phyloP scores from a whole-genome alignment of 192 early-diverging fungal genomes.

The Bifiguratus adelaidae region DNA sequence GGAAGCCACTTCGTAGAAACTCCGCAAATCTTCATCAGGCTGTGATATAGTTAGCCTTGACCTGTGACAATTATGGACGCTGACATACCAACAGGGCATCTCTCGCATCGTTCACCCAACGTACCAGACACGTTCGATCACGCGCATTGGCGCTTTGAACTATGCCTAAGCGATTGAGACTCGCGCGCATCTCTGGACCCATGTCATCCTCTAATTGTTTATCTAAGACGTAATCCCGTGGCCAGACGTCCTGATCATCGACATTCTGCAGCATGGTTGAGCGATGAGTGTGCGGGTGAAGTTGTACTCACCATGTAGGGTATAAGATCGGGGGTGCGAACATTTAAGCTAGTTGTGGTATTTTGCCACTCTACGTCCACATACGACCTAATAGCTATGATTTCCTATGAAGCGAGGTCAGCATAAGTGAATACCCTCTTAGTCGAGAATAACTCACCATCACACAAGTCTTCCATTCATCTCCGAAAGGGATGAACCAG shows the following conservation, averaged over 20 bases:
- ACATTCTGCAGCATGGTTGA: conserved; percentile 6
- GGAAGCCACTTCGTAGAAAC: conserved; percentile 25
- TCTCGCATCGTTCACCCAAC: conserved; percentile 30
- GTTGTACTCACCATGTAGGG: conserved; percentile 14
- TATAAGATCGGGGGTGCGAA: conserved; percentile 9
- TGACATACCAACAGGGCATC: conserved; percentile 12
- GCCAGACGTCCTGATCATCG: conserved; percentile 33
- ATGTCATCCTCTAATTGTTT: conserved; percentile 21
- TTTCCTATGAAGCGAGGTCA: conserved; percentile 4
- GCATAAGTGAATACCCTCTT: not conserved
- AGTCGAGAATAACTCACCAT: not conserved
- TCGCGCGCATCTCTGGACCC: conserved; percentile 16
- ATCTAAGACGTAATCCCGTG: conserved; percentile 22
- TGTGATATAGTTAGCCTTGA: conserved; percentile 7
- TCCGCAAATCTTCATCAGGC: conserved; percentile 16
- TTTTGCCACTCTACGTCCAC: conserved; percentile 30
- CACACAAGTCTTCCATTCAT: not conserved
- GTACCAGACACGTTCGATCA: conserved; percentile 16
- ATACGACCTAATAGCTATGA: conserved; percentile 16
- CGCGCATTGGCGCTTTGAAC: conserved; percentile 22
- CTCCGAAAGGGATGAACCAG: not conserved
- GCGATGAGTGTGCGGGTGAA: not conserved
- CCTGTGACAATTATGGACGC: not conserved
- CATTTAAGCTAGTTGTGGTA: conserved; percentile 8
- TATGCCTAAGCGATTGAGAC: conserved; percentile 28